phyloP scores from a whole-genome alignment of 345 rosid species.

The Boechera retrofracta region DNA sequence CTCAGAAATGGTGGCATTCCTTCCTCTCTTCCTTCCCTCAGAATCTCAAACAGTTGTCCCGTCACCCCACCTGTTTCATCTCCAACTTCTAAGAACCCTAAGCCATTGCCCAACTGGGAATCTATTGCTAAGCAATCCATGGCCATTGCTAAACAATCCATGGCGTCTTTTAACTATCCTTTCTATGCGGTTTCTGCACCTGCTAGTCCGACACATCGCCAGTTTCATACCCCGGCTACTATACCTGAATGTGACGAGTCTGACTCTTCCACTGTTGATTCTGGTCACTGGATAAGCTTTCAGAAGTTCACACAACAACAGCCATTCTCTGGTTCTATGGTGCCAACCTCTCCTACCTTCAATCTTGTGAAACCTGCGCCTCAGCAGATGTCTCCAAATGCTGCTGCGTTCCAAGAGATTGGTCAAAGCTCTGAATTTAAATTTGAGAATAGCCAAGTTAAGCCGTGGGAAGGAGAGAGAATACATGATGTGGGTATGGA shows the following conservation, averaged over 20 bases:
- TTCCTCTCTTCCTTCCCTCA: constrained; percentile 84
- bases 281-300: constrained; percentile 95
- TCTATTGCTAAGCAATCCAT: constrained; percentile 76
- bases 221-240: constrained; percentile 77
- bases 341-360: constrained; percentile 90
- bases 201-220: constrained; percentile 93
- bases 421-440: constrained; percentile 76
- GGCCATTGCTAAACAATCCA: constrained; percentile 59
- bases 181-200: constrained; percentile 91
- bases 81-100: constrained; percentile 78
- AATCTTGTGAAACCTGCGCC: constrained; percentile 73
- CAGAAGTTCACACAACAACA: constrained; percentile 68
- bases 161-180: constrained; percentile 82
- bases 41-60: constrained; percentile 96
- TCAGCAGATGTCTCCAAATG: constrained; percentile 49
- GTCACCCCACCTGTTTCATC: constrained; percentile 96
- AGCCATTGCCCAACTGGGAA: constrained; percentile 86
- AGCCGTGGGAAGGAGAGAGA: constrained; percentile 99
- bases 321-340: constrained; percentile 47
- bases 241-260: constrained; percentile 97
- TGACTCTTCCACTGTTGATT: constrained; percentile 88
- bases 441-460: constrained; percentile 77
- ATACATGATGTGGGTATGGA: constrained; percentile 94
- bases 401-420: constrained; percentile 55
- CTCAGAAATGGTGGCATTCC: constrained; percentile 68